Evolutionary conservation across 108 stramenopile species (phyloP).

Genomic region (Cyclotella kingstonii): DNA sequence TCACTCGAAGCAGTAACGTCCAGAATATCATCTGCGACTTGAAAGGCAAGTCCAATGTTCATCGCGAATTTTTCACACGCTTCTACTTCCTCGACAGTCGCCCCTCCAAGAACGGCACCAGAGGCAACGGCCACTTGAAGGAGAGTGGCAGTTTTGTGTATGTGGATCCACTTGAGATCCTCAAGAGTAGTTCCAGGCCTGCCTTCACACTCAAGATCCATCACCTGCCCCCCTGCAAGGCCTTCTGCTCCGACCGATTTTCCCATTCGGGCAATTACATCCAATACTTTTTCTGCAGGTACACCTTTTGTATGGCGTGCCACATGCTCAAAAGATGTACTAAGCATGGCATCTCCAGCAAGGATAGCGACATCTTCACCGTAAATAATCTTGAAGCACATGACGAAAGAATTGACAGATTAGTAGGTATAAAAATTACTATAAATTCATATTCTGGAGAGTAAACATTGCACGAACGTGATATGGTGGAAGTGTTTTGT

Average conservation of each 20-base stretch:
- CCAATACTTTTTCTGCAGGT: conserved; percentile 71
- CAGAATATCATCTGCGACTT: conserved; percentile 96
- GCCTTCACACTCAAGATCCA: conserved; percentile 95
- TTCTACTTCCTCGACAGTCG: conserved; percentile 82
- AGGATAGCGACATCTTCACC: conserved; percentile 97
- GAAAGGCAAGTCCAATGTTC: conserved; percentile 94
- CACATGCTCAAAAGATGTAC: conserved; percentile 73
- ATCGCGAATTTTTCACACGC: conserved; percentile 89
- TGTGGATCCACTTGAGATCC: conserved; percentile 95
- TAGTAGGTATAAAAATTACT: neutral
- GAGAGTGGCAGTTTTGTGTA: conserved; percentile 94
- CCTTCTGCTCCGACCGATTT: conserved; percentile 90
- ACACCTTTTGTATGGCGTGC: conserved; percentile 76
- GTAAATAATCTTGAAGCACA: conserved; percentile 69
- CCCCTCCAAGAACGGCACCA: conserved; percentile 92
- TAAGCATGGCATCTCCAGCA: conserved; percentile 86
- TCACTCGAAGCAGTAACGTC: conserved; percentile 94
- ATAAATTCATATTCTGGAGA: neutral
- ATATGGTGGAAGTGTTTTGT: neutral
- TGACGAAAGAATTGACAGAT: neutral
- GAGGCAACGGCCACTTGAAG: conserved; percentile 87
- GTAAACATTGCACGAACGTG: neutral
- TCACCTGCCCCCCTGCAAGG: conserved; percentile 92
- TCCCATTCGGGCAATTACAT: conserved; percentile 87
- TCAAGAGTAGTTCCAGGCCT: conserved; percentile 85